Conservation (phyloP, 768 basidiomycete genomes). For the Hericium rajendrae region DNA sequence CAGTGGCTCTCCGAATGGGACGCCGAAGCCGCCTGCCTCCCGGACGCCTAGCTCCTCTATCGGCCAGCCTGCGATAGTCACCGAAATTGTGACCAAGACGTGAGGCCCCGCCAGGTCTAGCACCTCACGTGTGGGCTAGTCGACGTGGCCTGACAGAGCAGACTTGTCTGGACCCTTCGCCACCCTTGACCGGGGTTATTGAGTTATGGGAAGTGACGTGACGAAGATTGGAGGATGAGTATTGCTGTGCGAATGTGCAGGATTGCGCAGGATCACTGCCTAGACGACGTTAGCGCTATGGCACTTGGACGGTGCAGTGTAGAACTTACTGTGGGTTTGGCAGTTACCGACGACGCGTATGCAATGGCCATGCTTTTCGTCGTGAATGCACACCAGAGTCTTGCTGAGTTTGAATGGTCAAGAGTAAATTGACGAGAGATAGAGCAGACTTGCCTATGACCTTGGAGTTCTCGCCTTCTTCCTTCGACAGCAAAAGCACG, state of each 20-base stretch:
- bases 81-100: neutral
- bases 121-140: no score
- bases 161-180: no score
- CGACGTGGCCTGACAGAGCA: no score
- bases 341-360: slow-evolving; percentile 45
- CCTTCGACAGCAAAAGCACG: slow-evolving; percentile 50
- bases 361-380: slow-evolving; percentile 76
- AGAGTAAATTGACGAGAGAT: neutral
- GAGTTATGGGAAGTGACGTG: slow-evolving; percentile 34
- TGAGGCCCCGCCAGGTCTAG: neutral
- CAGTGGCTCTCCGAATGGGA: slow-evolving; percentile 10
- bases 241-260: slow-evolving; percentile 8
- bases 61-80: slow-evolving; percentile 9
- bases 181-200: no score
- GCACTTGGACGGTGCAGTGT: no score
- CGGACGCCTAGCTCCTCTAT: slow-evolving; percentile 8
- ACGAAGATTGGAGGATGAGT: slow-evolving; percentile 40
- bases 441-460: neutral
- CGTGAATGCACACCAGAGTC: slow-evolving; percentile 80
- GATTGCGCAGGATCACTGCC: slow-evolving; percentile 28
- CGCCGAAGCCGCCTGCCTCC: slow-evolving; percentile 6
- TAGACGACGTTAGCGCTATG: slow-evolving; percentile 7
- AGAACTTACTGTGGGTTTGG: slow-evolving; percentile 46
- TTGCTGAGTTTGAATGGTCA: slow-evolving; percentile 28
- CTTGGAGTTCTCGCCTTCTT: slow-evolving; percentile 20